phyloP scores from a whole-genome alignment of 441 rosid species.

The Sinapis alba region DNA sequence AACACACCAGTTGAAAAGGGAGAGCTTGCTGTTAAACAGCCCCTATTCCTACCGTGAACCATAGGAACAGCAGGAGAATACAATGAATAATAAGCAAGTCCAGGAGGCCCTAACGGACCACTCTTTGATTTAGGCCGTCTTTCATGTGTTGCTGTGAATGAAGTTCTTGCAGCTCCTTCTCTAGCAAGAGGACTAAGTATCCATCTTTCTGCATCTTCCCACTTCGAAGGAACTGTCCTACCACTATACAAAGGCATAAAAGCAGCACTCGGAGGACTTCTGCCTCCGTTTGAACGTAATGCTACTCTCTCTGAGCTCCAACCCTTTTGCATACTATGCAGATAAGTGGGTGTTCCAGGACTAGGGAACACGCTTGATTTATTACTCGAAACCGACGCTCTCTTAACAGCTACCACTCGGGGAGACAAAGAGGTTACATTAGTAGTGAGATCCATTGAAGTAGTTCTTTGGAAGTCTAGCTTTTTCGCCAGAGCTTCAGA shows the following conservation, averaged over 20 bases:
- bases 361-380: constrained; percentile 77
- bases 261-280: constrained; percentile 53
- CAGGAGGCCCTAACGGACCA: constrained; percentile 97
- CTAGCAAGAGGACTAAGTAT: constrained; percentile 85
- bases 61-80: constrained; percentile 74
- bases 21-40: constrained; percentile 56
- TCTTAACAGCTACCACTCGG: constrained; percentile 55
- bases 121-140: constrained; percentile 91
- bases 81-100: constrained; percentile 66
- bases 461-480: constrained; percentile 68
- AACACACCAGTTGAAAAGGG: constrained; percentile 79
- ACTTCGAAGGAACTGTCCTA: constrained; percentile 86
- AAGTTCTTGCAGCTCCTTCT: constrained; percentile 53
- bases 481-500: constrained; percentile 66
- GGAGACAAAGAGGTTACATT: constrained; percentile 76
- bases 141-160: constrained; percentile 50
- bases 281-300: constrained; percentile 51
- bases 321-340: constrained; percentile 79
- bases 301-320: constrained; percentile 97
- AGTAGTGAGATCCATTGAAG: constrained; percentile 76
- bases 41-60: constrained; percentile 55
- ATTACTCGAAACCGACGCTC: constrained; percentile 49
- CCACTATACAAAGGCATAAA: constrained; percentile 70
- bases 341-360: constrained; percentile 84
- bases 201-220: constrained; percentile 99